Base-by-base conservation (phyloP, 2,329 filamentous ascomycete species). In the Mycosphaerella arachidis region DNA sequence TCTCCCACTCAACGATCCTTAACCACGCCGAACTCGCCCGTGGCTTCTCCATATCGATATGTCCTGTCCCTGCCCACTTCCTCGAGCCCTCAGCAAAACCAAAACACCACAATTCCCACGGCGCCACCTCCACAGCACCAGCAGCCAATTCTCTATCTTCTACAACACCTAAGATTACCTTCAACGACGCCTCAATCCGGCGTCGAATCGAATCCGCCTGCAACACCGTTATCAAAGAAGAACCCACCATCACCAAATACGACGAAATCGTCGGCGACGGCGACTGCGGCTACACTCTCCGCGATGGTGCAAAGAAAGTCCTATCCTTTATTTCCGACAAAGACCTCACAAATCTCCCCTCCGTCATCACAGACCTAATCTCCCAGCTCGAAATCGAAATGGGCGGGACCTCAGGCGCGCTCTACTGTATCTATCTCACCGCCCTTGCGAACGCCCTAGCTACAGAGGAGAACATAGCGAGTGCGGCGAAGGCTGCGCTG, bases 241-340 rank as follows among this genome's bases (percentile, higher is more conserved):
- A 74, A 54, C 68, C 71, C 9, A 72, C 64, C 18, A 74, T 74
- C 46, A 74, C 72, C 35, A 66, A 72, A 37, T 74, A 74, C 63
- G 72, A 74, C 64, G 71, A 70, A 1, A 73, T 73, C 51, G 72
- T 73, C 48, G 72, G 72, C 55, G 72, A 74, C 52, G 72, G 72
- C 35, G 72, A 74, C 52, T 74, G 72, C 57, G 72, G 72, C 53
- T 72, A 72, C 64, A 74, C 72, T 0, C 67, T 74, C 5, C 69
- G 72, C 13, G 69, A 72, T 56, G 72, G 72, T 33, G 71, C 73
- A 5, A 70, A 72, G 57, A 66, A 72, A 53, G 71, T 74, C 13
- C 67, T 74, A 4, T 61, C 64, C 20, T 75, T 72, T 67, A 70
- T 75, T 55, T 46, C 61, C 1, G 61, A 62, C 63, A 66, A 65